Evolutionary conservation across 2,329 filamentous ascomycete genomes (phyloP), one percentile per base, ranked within the genome.

Genomic region (Aspergillus flavus): DNA sequence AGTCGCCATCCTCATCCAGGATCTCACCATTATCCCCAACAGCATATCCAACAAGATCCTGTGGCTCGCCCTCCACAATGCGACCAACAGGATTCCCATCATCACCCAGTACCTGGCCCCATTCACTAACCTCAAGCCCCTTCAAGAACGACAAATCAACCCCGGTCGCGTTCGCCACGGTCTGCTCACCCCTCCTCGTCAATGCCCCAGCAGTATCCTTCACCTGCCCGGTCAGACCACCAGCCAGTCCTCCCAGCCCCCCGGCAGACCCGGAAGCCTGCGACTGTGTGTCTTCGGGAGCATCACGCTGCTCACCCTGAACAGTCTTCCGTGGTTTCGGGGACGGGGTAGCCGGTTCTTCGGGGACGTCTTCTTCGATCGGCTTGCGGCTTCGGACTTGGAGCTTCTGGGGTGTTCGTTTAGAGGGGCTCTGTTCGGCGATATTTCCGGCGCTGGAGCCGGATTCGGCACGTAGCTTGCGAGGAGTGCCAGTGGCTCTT

Each of bases 11-110:
- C 19, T 76, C 71, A 39, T 76, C 74, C 32, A 76, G 21, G 5
- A 75, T 73, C 45, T 76, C 72, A 1, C 74, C 74, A 14, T 75
- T 68, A 30, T 80, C 78, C 9, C 76, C 77, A n/a, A 80, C 70
- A 19, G 73, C 73, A 53, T 79, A 76, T 3, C 79, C 79, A 50
- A 78, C 74, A 2, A 81, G 73, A 54, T 81, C 78, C 30, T 75
- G 74, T 0, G 78, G 72, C 32, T 81, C 76, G 1, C 79, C 79
- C 63, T 81, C 79, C 9, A 77, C 72, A 10, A 81, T 72, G 26
- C 76, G 69, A 26, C 79, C 79, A 26, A 81, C 63, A 0, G 73
- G 69, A 6, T 72, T 74, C 0, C 79, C 79, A 23, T 75, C 68
- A 7, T 75, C 50, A 36, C 75, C 76, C 1, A 77, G 63, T 21